Percentiles rank a stretch among this genome's conserved stretches.
These are phyloP conservation scores for Psilocybe cyanescens DNA, from an alignment of 768 basidiomycete species.

Conservation along the genomic window DNA sequence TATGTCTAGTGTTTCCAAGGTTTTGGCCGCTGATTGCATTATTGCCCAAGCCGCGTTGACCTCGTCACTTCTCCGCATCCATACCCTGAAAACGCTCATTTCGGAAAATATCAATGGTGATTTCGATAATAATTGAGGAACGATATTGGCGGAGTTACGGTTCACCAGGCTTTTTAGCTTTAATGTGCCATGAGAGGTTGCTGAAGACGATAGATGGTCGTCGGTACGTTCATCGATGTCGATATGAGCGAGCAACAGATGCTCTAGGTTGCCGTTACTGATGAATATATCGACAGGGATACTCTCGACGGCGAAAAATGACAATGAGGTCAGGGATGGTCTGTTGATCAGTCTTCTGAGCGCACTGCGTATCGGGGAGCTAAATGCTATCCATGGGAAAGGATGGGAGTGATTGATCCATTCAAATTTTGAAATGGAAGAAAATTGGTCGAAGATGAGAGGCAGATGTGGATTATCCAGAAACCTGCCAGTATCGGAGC, in stretches of 20 bases:
- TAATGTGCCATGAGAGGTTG: neutral
- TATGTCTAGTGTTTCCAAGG: constrained; percentile 11
- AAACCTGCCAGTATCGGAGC: neutral
- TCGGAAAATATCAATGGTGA: neutral
- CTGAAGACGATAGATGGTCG: neutral
- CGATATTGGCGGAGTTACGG: neutral
- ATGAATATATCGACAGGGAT: neutral
- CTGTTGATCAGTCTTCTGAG: neutral
- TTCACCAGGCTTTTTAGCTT: neutral
- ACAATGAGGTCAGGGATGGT: constrained; percentile 3
- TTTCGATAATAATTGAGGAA: neutral
- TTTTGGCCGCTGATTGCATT: constrained; percentile 8
- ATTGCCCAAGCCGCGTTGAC: constrained; percentile 6
- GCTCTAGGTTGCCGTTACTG: neutral
- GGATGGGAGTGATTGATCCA: constrained; percentile 3
- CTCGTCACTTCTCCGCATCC: constrained; percentile 14
- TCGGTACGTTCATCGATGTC: neutral
- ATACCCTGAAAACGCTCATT: constrained; percentile 1
- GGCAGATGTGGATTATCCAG: constrained; percentile 2
- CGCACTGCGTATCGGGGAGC: neutral
- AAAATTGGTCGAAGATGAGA: constrained; percentile 4
- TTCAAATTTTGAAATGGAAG: constrained; percentile 1
- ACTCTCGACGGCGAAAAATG: constrained; percentile 3
- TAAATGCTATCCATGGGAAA: constrained; percentile 3
- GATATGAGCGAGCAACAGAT: constrained; percentile 5